A percentile compares a stretch with the other conserved stretches of the same genome.
phyloP scores from a whole-genome alignment of 495 filamentous ascomycete species.

The Podospora pseudocomata region DNA sequence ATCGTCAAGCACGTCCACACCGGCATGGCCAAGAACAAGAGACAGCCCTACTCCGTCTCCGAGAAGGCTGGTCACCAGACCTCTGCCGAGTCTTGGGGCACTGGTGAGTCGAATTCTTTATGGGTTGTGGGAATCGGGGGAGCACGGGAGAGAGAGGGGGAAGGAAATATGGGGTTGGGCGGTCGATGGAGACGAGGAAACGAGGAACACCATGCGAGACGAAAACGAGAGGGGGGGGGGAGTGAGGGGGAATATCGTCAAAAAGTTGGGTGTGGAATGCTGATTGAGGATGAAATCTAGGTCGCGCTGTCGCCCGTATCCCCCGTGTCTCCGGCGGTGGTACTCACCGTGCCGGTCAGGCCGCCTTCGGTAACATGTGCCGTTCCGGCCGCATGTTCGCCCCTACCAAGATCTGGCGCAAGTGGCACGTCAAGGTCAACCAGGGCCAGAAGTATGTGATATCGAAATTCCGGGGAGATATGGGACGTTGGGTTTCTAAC shows the following conservation, averaged over 20 bases:
- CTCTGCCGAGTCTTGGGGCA: conserved; percentile 99
- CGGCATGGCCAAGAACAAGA: conserved; percentile 99
- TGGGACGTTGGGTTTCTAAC: conserved; percentile 6
- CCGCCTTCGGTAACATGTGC: conserved; percentile 99
- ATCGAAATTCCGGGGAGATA: background rate
- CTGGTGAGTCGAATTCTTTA: conserved; percentile 65
- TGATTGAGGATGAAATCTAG: conserved; percentile 42
- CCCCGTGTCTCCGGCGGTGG: conserved; percentile 99
- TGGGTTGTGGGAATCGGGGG: conserved; percentile 7
- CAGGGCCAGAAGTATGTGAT: conserved; percentile 80
- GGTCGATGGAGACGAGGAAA: conserved; percentile 10
- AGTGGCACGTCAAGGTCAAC: conserved; percentile 99
- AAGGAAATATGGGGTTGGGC: background rate
- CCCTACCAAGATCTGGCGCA: conserved; percentile 99
- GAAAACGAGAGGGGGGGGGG: conserved; percentile 21
- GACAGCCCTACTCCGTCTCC: conserved; percentile 98
- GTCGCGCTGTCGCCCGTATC: conserved; percentile 99
- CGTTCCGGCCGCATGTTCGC: conserved; percentile 99
- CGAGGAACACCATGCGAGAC: background rate
- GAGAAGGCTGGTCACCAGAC: conserved; percentile 99
- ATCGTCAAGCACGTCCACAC: conserved; percentile 99
- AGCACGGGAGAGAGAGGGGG: conserved; percentile 3
- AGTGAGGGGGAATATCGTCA: conserved; percentile 25
- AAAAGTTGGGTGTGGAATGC: background rate
- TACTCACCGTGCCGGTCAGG: conserved; percentile 99